Evolutionary conservation across 192 early-diverging fungal genomes (phyloP).

Genomic region (Coemansia sp.): DNA sequence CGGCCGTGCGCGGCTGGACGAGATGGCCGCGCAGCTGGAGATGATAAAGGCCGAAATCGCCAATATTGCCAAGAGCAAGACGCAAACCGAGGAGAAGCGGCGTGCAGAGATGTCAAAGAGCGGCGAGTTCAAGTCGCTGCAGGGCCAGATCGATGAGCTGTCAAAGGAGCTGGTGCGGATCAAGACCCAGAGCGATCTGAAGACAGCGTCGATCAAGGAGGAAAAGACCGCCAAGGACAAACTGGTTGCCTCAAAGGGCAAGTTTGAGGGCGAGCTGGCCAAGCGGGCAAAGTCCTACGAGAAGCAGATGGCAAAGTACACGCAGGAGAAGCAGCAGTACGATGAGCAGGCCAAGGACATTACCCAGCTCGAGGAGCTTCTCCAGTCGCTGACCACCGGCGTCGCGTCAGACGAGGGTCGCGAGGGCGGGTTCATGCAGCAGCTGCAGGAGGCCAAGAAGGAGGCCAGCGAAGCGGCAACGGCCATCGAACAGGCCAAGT

Average conservation of each 20-base stretch:
- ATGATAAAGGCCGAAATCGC: constrained; percentile 62
- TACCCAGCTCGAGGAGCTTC: constrained; percentile 68
- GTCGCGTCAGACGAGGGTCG: constrained; percentile 86
- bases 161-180: constrained; percentile 79
- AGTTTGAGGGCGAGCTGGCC: constrained; percentile 33
- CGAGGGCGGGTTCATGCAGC: constrained; percentile 95
- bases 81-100: constrained; percentile 48
- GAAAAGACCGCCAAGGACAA: constrained; percentile 56
- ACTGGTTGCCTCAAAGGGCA: constrained; percentile 27
- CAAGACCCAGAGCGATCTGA: constrained; percentile 82
- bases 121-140: constrained; percentile 67
- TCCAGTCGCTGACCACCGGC: constrained; percentile 93
- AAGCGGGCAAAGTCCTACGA: constrained; percentile 24
- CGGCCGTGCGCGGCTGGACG: constrained; percentile 34
- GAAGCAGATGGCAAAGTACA: constrained; percentile 27
- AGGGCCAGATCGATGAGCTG: constrained; percentile 69
- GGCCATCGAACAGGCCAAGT: constrained; percentile 72
- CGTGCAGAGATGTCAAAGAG: constrained; percentile 58
- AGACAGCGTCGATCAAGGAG: constrained; percentile 71
- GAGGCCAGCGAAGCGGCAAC: constrained; percentile 63
- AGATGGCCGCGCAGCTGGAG: constrained; percentile 42
- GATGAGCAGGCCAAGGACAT: constrained; percentile 46
- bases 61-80: constrained; percentile 61
- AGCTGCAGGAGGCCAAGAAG: constrained; percentile 79
- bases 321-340: constrained; percentile 41